Base-by-base conservation (phyloP, 768 basidiomycete genomes). In the Amanita jacksonii region DNA sequence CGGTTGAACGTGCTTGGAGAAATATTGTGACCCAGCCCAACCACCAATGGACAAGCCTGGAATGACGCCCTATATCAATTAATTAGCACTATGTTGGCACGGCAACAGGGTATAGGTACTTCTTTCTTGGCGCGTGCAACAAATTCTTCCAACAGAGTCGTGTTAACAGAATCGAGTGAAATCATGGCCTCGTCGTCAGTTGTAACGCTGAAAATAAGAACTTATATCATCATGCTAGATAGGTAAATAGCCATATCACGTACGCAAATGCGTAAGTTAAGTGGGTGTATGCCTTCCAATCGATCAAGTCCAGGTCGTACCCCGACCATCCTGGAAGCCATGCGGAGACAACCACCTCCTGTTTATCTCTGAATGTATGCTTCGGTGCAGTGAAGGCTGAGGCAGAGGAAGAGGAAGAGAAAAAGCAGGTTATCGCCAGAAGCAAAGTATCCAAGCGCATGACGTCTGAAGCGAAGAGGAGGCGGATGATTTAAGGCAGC, bases 211-310 rank as follows among this genome's bases (percentile, higher is more conserved):
- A 28, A 40, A 35, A 37, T 25, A 1, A 40, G 5, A 23, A 8
- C 9, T 23, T 12, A 9, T 18, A 22, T 44, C 7, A 36, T 22
- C 8, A 2, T 1, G 16, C 7, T 35, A 22, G 8, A 18, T 9
- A 9, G 27, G 24, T 6, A 20, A 16, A 43, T 9, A 6, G 25
- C 20, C 9, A 22, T 9, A n/a, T 20, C 32, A 73, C 79, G 62
- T 55, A 74, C 81, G 79, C 83, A 50, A 85, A 85, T 3, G 85
- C 71, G 59, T 81, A 88, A 8, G 75, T 74, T 49, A 84, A 58
- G 43, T 76, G 68, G 2, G 74, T 85, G 61, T 85, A 87, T 60
- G 72, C 73, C 3, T 57, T 55, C 85, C 85, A 88, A 46, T 66
- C 67, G 51, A 88, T n/a, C n/a, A n/a, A n/a, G n/a, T n/a, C n/a